Conservation (phyloP, 2,329 filamentous ascomycete genomes). For the Pseudogymnoascus sp. region DNA sequence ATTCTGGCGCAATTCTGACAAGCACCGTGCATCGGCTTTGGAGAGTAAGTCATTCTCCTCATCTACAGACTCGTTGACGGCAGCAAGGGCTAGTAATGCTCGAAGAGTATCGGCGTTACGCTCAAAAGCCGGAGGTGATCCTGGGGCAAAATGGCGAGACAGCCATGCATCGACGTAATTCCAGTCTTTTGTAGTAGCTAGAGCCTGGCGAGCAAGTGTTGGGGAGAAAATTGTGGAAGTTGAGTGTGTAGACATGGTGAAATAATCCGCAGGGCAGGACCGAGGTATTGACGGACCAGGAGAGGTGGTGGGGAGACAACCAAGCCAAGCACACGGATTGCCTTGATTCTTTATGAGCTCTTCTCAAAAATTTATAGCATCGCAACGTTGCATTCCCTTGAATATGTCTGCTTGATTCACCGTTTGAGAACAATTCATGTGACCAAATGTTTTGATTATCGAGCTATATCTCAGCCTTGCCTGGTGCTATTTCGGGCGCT, state of each 20-base stretch:
- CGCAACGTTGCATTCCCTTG: neutral
- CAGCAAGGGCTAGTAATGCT: conserved; percentile 65
- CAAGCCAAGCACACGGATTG: neutral
- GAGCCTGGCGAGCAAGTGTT: conserved; percentile 64
- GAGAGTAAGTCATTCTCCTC: conserved; percentile 57
- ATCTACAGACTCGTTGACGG: conserved; percentile 70
- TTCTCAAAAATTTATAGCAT: neutral
- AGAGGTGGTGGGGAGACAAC: neutral
- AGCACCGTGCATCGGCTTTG: conserved; percentile 51
- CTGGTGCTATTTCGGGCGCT: neutral
- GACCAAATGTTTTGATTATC: neutral
- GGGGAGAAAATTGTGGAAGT: conserved; percentile 58
- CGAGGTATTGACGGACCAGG: neutral
- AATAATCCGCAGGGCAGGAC: neutral
- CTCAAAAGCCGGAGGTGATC: conserved; percentile 67
- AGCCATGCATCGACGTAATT: conserved; percentile 82
- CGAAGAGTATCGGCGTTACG: conserved; percentile 78
- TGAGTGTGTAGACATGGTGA: conserved; percentile 17
- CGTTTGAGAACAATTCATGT: neutral
- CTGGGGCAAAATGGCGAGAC: conserved; percentile 58
- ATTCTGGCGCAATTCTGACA: conserved; percentile 46
- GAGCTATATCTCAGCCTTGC: neutral
- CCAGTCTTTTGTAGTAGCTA: conserved; percentile 85
- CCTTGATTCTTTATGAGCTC: neutral
- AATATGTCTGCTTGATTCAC: neutral